These are phyloP conservation scores for Dissoconium aciculare DNA, from an alignment of 2,329 filamentous ascomycete genomes.

Conservation along the genomic window DNA sequence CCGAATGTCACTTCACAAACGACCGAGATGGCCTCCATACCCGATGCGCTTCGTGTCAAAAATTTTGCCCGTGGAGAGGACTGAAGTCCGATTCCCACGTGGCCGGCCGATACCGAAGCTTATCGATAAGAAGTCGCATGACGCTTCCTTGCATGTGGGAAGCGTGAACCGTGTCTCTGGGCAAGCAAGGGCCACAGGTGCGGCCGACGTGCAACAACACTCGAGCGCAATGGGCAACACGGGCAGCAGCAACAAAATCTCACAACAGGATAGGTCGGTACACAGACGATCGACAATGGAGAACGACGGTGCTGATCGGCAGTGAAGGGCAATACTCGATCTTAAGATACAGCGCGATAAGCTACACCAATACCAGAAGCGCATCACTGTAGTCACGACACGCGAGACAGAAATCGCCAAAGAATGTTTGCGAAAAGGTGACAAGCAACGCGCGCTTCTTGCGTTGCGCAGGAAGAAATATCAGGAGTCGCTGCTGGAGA, in stretches of 20 bases:
- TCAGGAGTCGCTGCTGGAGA: slow-evolving; percentile 73
- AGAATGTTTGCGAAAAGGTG: slow-evolving; percentile 63
- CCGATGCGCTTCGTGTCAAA: too few relatives aligned
- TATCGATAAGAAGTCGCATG: too few relatives aligned
- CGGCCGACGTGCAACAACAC: too few relatives aligned
- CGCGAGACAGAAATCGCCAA: slow-evolving; percentile 77
- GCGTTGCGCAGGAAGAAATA: slow-evolving; percentile 92
- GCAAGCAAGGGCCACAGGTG: too few relatives aligned
- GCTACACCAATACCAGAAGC: slow-evolving; percentile 87
- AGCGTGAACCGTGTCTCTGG: too few relatives aligned
- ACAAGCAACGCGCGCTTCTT: slow-evolving; percentile 69
- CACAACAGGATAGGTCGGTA: slow-evolving; percentile 67
- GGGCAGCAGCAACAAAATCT: slow-evolving; percentile 47
- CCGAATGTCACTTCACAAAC: too few relatives aligned
- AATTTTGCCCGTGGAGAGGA: too few relatives aligned
- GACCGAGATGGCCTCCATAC: too few relatives aligned
- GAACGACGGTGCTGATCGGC: slow-evolving; percentile 4
- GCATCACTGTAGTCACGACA: slow-evolving; percentile 70
- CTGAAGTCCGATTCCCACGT: too few relatives aligned
- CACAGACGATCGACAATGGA: slow-evolving; percentile 3
- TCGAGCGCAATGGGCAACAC: slow-evolving; percentile 48
- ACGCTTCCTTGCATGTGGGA: too few relatives aligned
- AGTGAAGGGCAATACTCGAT: slow-evolving; percentile 75
- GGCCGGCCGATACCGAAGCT: too few relatives aligned
- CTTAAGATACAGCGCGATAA: slow-evolving; percentile 96